These are phyloP conservation scores for Acanthamoeba triangularis DNA, from an alignment of 208 protist species.

Conservation along the genomic window DNA sequence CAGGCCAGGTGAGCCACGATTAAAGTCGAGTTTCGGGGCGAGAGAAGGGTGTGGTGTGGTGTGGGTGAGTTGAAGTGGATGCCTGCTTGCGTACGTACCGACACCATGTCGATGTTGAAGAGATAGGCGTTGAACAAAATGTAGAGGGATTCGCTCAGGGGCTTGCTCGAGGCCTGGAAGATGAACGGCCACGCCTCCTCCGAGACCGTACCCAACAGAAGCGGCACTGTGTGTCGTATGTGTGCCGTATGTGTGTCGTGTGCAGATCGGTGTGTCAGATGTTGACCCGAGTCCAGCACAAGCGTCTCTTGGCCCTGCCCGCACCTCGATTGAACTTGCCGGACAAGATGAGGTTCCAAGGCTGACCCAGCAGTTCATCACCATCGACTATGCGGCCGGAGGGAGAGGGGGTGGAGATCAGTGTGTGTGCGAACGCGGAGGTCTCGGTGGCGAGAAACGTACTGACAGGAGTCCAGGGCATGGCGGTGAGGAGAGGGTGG, in stretches of 20 bases:
- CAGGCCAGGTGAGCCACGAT: not conserved
- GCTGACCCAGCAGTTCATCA: slow-evolving; percentile 62
- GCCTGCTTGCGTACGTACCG: not conserved
- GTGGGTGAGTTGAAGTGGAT: too few relatives aligned
- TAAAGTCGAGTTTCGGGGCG: too few relatives aligned
- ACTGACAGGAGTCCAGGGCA: slow-evolving; percentile 38
- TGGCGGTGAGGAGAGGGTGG: slow-evolving; percentile 2
- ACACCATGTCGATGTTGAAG: slow-evolving; percentile 43
- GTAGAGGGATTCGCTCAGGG: slow-evolving; percentile 27
- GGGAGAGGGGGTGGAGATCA: not conserved
- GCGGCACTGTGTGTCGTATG: slow-evolving; percentile 1
- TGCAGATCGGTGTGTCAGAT: not conserved
- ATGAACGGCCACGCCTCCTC: slow-evolving; percentile 78
- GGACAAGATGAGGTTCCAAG: slow-evolving; percentile 46
- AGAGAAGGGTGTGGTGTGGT: not conserved
- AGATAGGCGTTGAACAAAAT: not conserved
- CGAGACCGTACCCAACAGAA: slow-evolving; percentile 71
- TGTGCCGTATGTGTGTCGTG: not conserved
- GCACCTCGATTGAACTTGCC: slow-evolving; percentile 60
- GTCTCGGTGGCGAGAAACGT: not conserved
- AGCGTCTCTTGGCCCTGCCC: not conserved
- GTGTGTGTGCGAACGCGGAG: not conserved
- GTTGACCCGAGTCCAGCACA: not conserved
- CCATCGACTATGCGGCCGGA: slow-evolving; percentile 57
- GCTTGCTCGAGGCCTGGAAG: slow-evolving; percentile 66